Conservation (phyloP, 2,329 filamentous ascomycete genomes). For the Pseudopyricularia javanii region DNA sequence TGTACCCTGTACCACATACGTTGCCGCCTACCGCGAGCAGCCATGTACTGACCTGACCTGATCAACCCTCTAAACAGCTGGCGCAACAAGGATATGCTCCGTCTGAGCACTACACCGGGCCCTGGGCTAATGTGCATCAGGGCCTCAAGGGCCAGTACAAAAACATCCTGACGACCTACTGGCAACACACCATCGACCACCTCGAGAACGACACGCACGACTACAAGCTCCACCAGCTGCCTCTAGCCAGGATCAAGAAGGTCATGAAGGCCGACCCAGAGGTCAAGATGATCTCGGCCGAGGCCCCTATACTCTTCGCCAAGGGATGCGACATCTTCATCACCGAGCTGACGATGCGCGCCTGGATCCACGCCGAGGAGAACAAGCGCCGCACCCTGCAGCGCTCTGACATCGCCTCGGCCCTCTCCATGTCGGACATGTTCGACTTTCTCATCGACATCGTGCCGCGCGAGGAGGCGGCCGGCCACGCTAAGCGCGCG, state of each 20-base stretch:
- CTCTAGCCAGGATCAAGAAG: constrained; percentile 97
- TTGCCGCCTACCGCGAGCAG: not conserved
- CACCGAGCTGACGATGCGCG: constrained; percentile 95
- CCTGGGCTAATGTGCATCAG: constrained; percentile 97
- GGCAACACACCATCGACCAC: constrained; percentile 96
- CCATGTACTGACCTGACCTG: not conserved
- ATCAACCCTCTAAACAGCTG: constrained; percentile 40
- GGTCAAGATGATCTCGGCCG: constrained; percentile 99
- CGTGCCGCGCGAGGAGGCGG: constrained; percentile 87
- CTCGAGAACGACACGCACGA: constrained; percentile 92
- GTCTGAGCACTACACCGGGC: constrained; percentile 85
- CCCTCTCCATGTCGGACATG: constrained; percentile 96
- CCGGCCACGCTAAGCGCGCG: constrained; percentile 70
- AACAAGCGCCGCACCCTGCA: constrained; percentile 95
- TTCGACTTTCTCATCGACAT: constrained; percentile 99
- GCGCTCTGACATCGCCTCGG: constrained; percentile 90
- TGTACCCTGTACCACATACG: constrained; percentile 3
- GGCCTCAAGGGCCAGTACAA: constrained; percentile 85
- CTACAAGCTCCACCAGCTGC: constrained; percentile 95
- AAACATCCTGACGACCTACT: constrained; percentile 96
- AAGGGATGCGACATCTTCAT: constrained; percentile 99
- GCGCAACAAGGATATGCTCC: constrained; percentile 79
- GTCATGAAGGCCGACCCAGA: constrained; percentile 99
- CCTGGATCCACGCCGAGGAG: constrained; percentile 98
- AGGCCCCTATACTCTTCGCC: constrained; percentile 93